Evolutionary conservation across 192 early-diverging fungal species (phyloP), one percentile per base, ranked within the genome.

Genomic region (Backusella psychrophila): DNA sequence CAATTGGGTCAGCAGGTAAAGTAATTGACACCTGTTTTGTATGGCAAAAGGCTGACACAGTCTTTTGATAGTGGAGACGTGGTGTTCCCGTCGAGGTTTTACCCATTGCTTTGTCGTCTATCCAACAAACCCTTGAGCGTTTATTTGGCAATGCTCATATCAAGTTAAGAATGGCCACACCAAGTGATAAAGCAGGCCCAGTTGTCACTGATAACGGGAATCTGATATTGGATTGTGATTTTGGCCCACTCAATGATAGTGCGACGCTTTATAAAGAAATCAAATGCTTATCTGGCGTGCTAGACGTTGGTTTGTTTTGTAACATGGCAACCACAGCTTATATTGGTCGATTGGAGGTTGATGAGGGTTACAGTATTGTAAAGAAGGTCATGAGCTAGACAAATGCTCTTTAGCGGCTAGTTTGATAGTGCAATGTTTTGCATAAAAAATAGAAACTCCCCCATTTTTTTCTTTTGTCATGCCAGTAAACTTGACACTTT

Each of bases 181-280:
- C 78, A 29, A 36, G 65, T 63, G 85, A 82, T 41, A 98, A 98
- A 82, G 97, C 96, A 9, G 97, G 97, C 1, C 97, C 97, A 3
- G 93, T 96, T n/a, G 93, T 97, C 0, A 97, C 95, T 5, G 97
- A 98, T 81, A 96, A 96, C 74, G 96, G 96, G 11, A 97, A 96
- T 85, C 91, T 97, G 79, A 84, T 97, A 34, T 85, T 98, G 36
- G 97, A 98, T 82, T 94, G 91, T 3, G 81, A 91, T 21, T 92
- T 98, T 82, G 92, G 92, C 17, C 77, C 84, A 12, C 94, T 97
- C 73, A 69, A 83, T 21, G 87, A 91, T 29, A 92, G 94, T 3
- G 17, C 38, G 9, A 34, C 66, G 17, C 35, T 81, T 8, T 73
- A 46, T 34, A 52, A 75, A 65, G 82, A 87, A 21, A 83, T 97